A percentile compares a stretch with the other conserved stretches of the same genome.
phyloP scores from a whole-genome alignment of 1,284 basidiomycete species.

The Cryptococcus sp. region DNA sequence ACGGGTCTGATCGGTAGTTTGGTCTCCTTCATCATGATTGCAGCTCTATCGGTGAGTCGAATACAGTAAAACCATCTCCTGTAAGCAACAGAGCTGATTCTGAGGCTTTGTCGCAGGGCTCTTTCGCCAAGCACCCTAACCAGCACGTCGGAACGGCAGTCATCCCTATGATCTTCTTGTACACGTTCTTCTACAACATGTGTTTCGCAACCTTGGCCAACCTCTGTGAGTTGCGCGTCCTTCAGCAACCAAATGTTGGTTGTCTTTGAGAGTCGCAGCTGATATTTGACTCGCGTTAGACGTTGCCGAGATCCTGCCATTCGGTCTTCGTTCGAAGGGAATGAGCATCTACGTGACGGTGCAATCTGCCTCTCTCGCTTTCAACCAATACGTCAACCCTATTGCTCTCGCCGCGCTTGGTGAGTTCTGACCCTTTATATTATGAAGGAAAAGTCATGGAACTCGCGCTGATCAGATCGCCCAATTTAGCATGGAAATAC shows the following conservation, averaged over 20 bases:
- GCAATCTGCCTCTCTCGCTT: constrained; percentile 13
- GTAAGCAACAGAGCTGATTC: no score
- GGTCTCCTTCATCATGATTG: not conserved
- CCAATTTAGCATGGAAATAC: constrained; percentile 27
- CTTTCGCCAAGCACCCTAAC: constrained; percentile 30
- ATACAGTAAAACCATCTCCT: no score
- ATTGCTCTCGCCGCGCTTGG: constrained; percentile 25
- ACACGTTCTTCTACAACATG: constrained; percentile 18
- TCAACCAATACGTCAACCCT: constrained; percentile 36
- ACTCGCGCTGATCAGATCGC: no score
- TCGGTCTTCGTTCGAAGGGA: constrained; percentile 24
- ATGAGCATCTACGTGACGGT: constrained; percentile 21
- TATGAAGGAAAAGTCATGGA: no score
- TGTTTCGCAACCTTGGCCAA: constrained; percentile 11
- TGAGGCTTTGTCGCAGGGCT: constrained; percentile 1
- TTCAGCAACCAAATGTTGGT: no score
- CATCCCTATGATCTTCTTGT: constrained; percentile 44
- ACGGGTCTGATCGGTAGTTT: constrained; percentile 2
- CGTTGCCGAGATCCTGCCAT: constrained; percentile 29
- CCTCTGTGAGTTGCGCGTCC: constrained; percentile 26
- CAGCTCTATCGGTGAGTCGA: no score
- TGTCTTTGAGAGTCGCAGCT: no score
- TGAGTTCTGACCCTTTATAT: not conserved
- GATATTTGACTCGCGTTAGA: no score
- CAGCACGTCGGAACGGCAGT: constrained; percentile 33